Base-by-base conservation (phyloP, 208 protist genomes). In the Leishmania guyanensis region DNA sequence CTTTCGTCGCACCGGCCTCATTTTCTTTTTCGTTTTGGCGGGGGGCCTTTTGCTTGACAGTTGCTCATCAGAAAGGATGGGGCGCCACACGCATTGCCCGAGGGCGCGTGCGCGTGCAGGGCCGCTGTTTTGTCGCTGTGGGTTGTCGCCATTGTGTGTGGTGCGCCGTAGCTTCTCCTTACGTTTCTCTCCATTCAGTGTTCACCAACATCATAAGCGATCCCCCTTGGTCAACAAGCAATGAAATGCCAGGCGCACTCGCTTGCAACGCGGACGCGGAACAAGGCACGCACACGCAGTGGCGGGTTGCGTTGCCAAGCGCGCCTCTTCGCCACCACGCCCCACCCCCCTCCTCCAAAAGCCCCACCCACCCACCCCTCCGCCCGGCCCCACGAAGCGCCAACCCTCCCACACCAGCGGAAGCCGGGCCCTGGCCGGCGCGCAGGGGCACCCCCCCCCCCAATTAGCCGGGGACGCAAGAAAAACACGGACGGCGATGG, bases 141-240 rank as follows among this genome's bases (percentile, higher is more conserved):
- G 62, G 14, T 39, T 43, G 68, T 51, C 68, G 68, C 51, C 36
- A 12, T 73, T 43, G 51, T 60, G 51, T 62, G 14, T 48, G 20
- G 54, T 65, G 73, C 36, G 73, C 36, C 54, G 20, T 33, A 64
- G 51, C 33, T 66, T 48, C 54, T 77, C 16, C 46, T 65, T 65
- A 17, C 50, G n/a, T 68, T 50, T 69, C 26, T 66, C 33, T 70
- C 29, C 29, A 6, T 73, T 74, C 20, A 26, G 46, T 70, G 39
- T 75, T 71, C 56, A 77, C 36, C 66, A 75, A 75, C 50, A 75
- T 36, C 50, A 16, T 75, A 77, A 77, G 39, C 73, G 29, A 71
- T 50, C 33, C n/a, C 39, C 73, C 22, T 29, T 56, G 12, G 48
- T 36, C n/a, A 2, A 29, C 43, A 6, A 22, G 36, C 20, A 29